Evolutionary conservation across 257 asterid genomes (phyloP), one percentile per base, ranked within the genome.

Genomic region (Ilex asprella): DNA sequence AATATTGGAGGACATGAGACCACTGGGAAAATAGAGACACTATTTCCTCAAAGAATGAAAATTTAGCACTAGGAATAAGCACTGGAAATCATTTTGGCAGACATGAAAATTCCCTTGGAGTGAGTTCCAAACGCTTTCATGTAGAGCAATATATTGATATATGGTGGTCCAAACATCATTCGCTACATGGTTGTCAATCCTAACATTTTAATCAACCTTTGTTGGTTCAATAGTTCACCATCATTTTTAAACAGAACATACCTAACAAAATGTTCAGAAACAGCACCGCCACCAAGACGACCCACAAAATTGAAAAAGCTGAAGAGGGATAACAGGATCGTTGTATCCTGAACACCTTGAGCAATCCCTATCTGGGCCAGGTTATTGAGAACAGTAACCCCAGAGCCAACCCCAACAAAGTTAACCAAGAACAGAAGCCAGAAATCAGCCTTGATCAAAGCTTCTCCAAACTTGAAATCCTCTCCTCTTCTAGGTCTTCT

Each of bases 261-360:
- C 95, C 93, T 81, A 73, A 81, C 86, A 39, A 73, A 66, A 69
- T 68, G 62, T 59, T 87, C 93, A 21, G 95, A 87, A 62, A 82
- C n/a, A 43, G 72, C 77, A 30, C 95, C 95, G 27, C 90, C 95
- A 58, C 93, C 93, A 70, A 87, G 90, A 27, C 95, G 86, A 47
- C 95, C 95, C 1, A 61, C 72, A 65, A 87, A 87, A 75, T 81
- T 87, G 72, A 81, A 78, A 71, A 87, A 87, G 70, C 95, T 82
- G 75, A 87, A 84, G 62, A 87, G 74, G 16, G 86, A 79, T 53
- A 85, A 63, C 39, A 87, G 75, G 65, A 87, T 30, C 62, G 75
- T 84, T 0, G 93, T 85, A 66, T 82, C 79, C 0, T 76, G 62
- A 77, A 79, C 71, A 60, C 77, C 58, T 62, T 77, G 85, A 63